These are phyloP conservation scores for Yamadazyma endophytica DNA, from an alignment of 805 yeast genomes.

Conservation along the genomic window DNA sequence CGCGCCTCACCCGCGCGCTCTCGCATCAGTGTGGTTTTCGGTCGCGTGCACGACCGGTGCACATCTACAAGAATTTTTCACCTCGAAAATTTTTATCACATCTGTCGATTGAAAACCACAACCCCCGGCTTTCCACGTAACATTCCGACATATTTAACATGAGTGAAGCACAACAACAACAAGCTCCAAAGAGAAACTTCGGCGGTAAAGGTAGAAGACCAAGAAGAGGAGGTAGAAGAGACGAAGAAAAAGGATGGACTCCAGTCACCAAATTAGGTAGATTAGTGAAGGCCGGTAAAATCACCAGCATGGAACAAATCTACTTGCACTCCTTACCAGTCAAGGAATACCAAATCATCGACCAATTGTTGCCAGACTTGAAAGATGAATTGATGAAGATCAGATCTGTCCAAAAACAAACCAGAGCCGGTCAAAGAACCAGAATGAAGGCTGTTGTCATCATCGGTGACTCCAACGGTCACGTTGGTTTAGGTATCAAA, in stretches of 20 bases:
- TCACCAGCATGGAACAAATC: conserved; percentile 94
- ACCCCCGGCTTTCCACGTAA: conserved; percentile 70
- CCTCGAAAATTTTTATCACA: neutral
- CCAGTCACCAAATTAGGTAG: conserved; percentile 99
- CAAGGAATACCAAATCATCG: conserved; percentile 99
- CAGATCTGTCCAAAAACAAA: conserved; percentile 99
- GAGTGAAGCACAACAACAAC: conserved; percentile 25
- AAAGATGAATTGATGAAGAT: conserved; percentile 99
- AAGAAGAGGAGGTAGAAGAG: conserved; percentile 62
- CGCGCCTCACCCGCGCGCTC: neutral
- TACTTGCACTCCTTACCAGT: conserved; percentile 99
- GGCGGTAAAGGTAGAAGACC: conserved; percentile 58
- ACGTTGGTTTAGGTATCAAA: conserved; percentile 99
- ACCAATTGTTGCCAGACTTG: conserved; percentile 90
- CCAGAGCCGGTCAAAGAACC: conserved; percentile 99
- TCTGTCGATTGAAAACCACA: conserved; percentile 64
- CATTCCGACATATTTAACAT: conserved; percentile 48
- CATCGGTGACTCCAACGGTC: conserved; percentile 99
- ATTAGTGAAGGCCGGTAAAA: conserved; percentile 98
- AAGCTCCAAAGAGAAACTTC: conserved; percentile 45
- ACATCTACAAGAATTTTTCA: conserved; percentile 10
- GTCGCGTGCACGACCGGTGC: no score
- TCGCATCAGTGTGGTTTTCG: neutral
- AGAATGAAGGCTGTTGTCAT: conserved; percentile 99
- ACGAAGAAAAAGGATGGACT: conserved; percentile 98